Base-by-base conservation (phyloP, 495 filamentous ascomycete genomes). In the Darksidea phi region DNA sequence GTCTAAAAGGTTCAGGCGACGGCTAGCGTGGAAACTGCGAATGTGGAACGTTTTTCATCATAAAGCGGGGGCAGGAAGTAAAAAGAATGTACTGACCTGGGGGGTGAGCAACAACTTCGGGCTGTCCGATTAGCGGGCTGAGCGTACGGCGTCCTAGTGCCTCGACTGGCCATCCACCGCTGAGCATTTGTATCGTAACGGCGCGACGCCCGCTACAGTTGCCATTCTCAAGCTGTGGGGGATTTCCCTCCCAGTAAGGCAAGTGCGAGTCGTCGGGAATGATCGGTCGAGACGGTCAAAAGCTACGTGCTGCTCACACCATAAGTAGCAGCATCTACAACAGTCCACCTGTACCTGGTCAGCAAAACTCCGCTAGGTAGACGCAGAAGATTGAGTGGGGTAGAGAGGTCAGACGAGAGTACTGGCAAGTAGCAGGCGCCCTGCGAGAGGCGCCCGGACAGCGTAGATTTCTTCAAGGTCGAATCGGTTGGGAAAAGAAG, bases 381-480 rank as follows among this genome's bases (percentile, higher is more conserved):
- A 64, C 46, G 17, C 15, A 38, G 13, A 18, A 24, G 1, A 38
- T n/a, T 24, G 43, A 17, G 42, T 21, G 25, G 54, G 56, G 28
- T 43, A 32, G 28, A 32, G 43, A 53, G 68, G 74, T 93, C 91
- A 96, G 91, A 94, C 89, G 90, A 87, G 73, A 78, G 84, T 94
- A 95, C 91, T 96, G 91, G 91, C 91, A 91, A 96, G 91, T 94
- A 95, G 84, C 90, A 93, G 87, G 85, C 82, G 77, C 75, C 80
- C 80, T 72, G 81, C 77, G 82, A 84, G 79, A 79, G 79, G 77
- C 75, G 77, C 79, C 84, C 87, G 85, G 83, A 84, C 81, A 69
- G 80, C 79, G 75, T 77, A 77, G 65, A 79, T 78, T 90, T 89
- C 86, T 79, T 93, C 91, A 96, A 86, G 86, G 90, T 85, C 91